These are phyloP conservation scores for Tricholoma flavovirens DNA, from an alignment of 768 basidiomycete genomes.

Conservation along the genomic window DNA sequence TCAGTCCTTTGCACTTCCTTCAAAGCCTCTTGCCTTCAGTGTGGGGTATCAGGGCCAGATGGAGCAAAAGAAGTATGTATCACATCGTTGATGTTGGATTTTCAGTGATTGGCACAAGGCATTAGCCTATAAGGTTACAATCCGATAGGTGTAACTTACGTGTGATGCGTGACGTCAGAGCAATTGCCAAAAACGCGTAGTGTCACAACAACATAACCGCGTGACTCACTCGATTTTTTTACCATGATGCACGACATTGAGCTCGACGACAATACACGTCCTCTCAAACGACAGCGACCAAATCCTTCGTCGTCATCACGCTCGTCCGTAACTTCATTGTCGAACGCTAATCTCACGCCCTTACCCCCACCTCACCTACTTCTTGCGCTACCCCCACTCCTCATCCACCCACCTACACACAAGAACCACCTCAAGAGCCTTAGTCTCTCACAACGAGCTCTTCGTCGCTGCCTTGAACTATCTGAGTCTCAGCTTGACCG, in stretches of 20 bases:
- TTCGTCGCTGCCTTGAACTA: slow-evolving; percentile 49
- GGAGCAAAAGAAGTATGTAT: no score
- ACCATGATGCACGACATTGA: not conserved
- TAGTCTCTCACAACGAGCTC: slow-evolving; percentile 46
- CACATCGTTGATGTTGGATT: no score
- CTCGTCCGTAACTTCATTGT: not conserved
- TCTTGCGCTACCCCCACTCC: slow-evolving; percentile 52
- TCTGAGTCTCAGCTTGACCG: slow-evolving; percentile 36
- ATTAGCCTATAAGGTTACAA: no score
- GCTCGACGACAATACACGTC: slow-evolving; percentile 25
- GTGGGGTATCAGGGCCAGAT: no score
- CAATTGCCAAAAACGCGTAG: not conserved
- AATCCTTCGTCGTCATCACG: not conserved
- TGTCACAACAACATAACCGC: not conserved
- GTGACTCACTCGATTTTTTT: not conserved
- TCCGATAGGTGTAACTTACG: no score
- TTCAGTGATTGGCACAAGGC: no score
- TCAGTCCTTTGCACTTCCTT: no score
- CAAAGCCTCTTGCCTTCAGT: no score
- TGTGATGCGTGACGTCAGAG: no score
- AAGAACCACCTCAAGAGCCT: slow-evolving; percentile 48
- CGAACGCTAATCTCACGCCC: not conserved
- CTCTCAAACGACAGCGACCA: slow-evolving; percentile 28
- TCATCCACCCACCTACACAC: slow-evolving; percentile 64
- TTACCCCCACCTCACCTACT: slow-evolving; percentile 44